Evolutionary conservation across 331 rosid genomes (phyloP).

Genomic region (Dryas integrifolia): DNA sequence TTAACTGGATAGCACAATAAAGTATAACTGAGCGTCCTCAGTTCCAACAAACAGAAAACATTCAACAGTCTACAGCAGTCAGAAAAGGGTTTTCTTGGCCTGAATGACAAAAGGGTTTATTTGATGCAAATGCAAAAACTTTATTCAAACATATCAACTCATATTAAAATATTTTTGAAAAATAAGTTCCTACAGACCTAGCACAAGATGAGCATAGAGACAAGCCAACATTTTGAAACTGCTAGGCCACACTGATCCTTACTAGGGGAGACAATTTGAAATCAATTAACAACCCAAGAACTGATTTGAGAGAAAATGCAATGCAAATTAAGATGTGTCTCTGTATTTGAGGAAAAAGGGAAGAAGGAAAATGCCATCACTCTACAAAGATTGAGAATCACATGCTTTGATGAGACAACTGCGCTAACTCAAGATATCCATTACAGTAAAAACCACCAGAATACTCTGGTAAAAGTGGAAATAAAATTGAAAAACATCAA

Average conservation of each 20-base stretch:
- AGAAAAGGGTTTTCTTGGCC: background rate
- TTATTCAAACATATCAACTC: conserved; percentile 5
- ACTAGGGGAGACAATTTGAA: background rate
- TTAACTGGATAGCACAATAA: background rate
- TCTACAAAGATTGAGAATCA: background rate
- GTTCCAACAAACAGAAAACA: conserved; percentile 8
- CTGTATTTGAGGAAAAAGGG: background rate
- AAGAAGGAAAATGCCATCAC: background rate
- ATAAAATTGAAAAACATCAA: conserved; percentile 11
- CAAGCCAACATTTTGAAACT: background rate
- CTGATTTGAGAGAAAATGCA: background rate
- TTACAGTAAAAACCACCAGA: conserved; percentile 16
- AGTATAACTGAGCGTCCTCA: background rate
- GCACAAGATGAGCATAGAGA: background rate
- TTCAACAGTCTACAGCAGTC: background rate
- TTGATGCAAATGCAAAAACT: conserved; percentile 8
- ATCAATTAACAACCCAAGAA: background rate
- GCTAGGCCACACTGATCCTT: background rate
- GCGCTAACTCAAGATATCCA: conserved; percentile 6
- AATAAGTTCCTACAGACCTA: background rate
- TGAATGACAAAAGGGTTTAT: background rate
- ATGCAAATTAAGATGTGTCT: background rate
- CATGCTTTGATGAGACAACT: background rate
- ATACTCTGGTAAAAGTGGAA: conserved; percentile 9
- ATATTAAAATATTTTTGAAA: background rate